A percentile compares a stretch with the other conserved stretches of the same genome.
Conservation (phyloP, 2,329 filamentous ascomycete genomes). For the Coniella vitis region DNA sequence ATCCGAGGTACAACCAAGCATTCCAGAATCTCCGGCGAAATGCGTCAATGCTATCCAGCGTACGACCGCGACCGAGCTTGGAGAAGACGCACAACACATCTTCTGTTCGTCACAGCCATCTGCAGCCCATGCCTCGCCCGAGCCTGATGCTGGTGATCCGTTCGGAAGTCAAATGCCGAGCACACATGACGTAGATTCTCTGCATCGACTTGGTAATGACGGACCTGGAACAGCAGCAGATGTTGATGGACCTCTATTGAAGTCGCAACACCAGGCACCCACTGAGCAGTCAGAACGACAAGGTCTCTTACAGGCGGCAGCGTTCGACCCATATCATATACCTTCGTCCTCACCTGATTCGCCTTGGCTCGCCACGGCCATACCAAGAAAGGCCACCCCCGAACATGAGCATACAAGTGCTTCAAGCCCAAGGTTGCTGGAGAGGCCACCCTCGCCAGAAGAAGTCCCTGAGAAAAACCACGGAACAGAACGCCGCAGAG, state of each 20-base stretch:
- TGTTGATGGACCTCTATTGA: too few species aligned
- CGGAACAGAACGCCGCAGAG: not conserved
- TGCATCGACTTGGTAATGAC: not conserved
- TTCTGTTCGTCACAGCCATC: not conserved
- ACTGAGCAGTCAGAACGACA: not conserved
- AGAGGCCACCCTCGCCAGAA: not conserved
- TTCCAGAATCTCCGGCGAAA: not conserved
- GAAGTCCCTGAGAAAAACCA: not conserved
- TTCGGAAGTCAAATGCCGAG: not conserved
- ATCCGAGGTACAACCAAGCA: not conserved
- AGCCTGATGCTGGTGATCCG: not conserved
- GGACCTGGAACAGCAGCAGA: not conserved
- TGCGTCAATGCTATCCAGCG: not conserved
- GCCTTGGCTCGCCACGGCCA: not conserved
- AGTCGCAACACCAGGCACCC: not conserved
- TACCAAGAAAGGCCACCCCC: not conserved
- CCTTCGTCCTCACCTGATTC: conserved; percentile 8
- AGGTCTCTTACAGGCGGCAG: not conserved
- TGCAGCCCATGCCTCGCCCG: not conserved
- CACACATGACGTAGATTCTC: not conserved
- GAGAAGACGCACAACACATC: conserved; percentile 1
- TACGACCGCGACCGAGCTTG: conserved; percentile 3
- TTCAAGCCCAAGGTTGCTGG: too few species aligned
- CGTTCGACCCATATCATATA: conserved; percentile 3
- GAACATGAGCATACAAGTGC: not conserved